Evolutionary conservation across 192 early-diverging fungal species (phyloP), one percentile per base, ranked within the genome.

Genomic region (Gamsiella multidivaricata): DNA sequence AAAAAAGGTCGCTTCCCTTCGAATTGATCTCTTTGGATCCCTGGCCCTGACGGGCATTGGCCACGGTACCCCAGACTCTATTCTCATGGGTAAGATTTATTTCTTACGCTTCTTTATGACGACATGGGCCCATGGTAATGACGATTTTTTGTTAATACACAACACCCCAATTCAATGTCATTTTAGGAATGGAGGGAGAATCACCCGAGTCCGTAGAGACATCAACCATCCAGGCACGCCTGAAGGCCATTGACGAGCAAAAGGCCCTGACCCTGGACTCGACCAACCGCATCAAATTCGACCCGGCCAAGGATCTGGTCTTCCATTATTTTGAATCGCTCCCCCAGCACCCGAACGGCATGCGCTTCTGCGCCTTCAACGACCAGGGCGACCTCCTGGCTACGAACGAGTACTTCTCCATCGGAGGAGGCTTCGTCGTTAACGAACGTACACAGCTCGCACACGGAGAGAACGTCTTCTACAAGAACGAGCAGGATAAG

Each of bases 351-450:
- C 95, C 95, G 8, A 98, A 98, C 80, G 97, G 97, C 59, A 93
- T 98, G 90, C 91, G 97, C 12, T 95, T 98, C 68, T 93, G 93
- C 33, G 93, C 91, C 18, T 95, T 93, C 74, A 90, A 96, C 79
- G 70, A 76, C 23, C 67, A 90, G 17, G 93, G 93, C 25, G 92
- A 96, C 60, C 84, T 97, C 20, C 29, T 83, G 62, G 95, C 94
- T 5, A 95, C 94, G 37, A 95, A 97, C 81, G 95, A 98, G 75
- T 98, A 94, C 86, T 97, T 96, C 84, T 95, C 93, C 59, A 95
- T 96, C 78, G 95, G 95, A 26, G 95, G 95, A 26, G 97, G 97
- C 4, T 98, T 98, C 86, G 94, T 98, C 8, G 92, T 98, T 42
- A 95, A 96, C 75, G 97, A 96, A 34, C 79, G 89, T 34, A 96